Conservation (phyloP, 2,329 filamentous ascomycete species). For the Claviceps sp. region DNA sequence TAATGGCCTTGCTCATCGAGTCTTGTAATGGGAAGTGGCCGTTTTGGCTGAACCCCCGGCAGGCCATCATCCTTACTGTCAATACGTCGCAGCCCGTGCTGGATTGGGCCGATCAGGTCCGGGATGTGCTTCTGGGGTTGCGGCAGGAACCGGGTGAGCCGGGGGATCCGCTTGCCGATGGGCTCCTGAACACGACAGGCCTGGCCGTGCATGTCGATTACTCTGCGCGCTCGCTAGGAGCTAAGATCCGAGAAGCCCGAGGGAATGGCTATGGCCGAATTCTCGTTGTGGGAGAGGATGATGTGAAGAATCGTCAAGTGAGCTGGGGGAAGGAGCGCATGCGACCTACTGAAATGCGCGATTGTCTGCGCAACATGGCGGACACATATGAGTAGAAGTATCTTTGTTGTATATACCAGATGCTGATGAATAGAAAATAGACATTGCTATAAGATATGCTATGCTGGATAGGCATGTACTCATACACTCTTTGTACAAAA, state of each 20-base stretch:
- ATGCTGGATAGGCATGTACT: too few relatives aligned
- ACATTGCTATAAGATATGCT: too few relatives aligned
- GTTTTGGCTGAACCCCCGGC: conserved; percentile 77
- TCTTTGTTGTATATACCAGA: too few relatives aligned
- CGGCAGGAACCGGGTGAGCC: conserved; percentile 18
- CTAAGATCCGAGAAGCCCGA: conserved; percentile 63
- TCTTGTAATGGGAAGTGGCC: conserved; percentile 71
- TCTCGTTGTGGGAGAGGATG: conserved; percentile 55
- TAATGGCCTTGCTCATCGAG: conserved; percentile 77
- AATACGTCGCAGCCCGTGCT: conserved; percentile 46
- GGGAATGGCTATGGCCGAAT: conserved; percentile 60
- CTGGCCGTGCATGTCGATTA: conserved; percentile 59
- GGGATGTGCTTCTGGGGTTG: conserved; percentile 38
- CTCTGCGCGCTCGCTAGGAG: conserved; percentile 45
- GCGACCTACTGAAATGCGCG: conserved; percentile 29
- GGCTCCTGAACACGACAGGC: conserved; percentile 41
- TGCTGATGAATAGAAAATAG: too few relatives aligned
- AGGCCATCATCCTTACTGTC: conserved; percentile 61
- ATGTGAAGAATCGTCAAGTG: conserved; percentile 46
- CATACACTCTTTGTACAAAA: too few relatives aligned
- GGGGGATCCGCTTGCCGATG: conserved; percentile 23
- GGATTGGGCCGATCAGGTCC: conserved; percentile 31
- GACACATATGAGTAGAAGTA: conserved; percentile 31
- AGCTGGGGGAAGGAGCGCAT: conserved; percentile 28
- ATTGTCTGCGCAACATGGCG: conserved; percentile 31